phyloP scores from a whole-genome alignment of 176 grass and related monocot species.

The Bothriochloa decipiens region DNA sequence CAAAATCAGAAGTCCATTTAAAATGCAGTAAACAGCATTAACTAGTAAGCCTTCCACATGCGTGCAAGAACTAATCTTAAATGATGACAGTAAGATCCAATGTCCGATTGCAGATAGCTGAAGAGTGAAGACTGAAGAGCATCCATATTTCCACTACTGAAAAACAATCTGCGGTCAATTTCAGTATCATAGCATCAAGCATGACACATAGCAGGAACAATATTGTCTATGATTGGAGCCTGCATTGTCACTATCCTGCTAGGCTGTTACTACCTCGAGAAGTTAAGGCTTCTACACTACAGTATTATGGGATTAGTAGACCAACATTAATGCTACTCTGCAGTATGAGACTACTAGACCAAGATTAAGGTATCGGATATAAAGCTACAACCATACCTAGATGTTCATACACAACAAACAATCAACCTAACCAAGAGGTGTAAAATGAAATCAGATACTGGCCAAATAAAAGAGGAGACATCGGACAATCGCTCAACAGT shows the following conservation, averaged over 20 bases:
- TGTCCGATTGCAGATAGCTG: neutral
- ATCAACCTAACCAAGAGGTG: neutral
- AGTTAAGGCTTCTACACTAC: neutral
- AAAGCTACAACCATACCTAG: neutral
- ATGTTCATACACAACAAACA: neutral
- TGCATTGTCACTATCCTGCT: neutral
- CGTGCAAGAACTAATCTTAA: slow-evolving; percentile 1
- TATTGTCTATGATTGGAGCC: neutral
- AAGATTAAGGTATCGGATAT: slow-evolving; percentile 5
- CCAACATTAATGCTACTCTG: neutral
- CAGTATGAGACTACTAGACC: neutral
- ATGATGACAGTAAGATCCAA: neutral
- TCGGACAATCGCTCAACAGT: neutral
- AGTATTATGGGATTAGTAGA: neutral
- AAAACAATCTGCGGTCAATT: neutral
- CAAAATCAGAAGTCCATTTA: neutral
- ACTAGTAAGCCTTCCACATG: slow-evolving; percentile 7
- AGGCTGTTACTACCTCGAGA: neutral
- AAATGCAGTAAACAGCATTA: slow-evolving; percentile 17
- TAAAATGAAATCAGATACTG: neutral
- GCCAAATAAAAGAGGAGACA: neutral
- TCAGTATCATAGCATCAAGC: neutral
- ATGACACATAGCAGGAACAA: neutral
- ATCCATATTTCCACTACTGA: neutral
- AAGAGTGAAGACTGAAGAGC: slow-evolving; percentile 2